Base-by-base conservation (phyloP, 2,329 filamentous ascomycete genomes). In the Blastomyces parvus region DNA sequence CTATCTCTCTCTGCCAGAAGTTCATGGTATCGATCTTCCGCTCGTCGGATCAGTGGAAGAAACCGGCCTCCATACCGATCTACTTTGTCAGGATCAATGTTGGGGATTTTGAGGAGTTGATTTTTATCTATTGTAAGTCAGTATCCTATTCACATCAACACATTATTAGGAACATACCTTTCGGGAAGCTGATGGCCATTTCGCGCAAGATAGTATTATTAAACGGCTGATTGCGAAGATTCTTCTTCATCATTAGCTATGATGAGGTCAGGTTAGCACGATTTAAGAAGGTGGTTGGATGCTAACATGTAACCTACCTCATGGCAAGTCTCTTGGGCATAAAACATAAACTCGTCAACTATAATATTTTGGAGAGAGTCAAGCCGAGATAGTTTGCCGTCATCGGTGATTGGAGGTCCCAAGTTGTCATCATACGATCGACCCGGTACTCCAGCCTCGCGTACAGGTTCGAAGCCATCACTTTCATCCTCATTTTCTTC, bases 131-230 rank as follows among this genome's bases (percentile, higher is more conserved):
- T 44, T 27, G 27, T 55, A 38, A 25, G 60, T 72, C 46, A 72
- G 63, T n/a, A 62, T 27, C 17, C 25, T 6, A 52, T 30, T 27
- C 30, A 52, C 27, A 14, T 56, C 33, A 42, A 22, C 8, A 8
- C 38, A 11, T 19, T 19, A 38, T 27, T 56, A 33, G 22, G 52
- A 17, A 25, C 64, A 72, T 69, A 78, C 76, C 70, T 72, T 73
- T 70, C 13, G 80, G 78, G 60, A 81, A 80, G 17, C 71, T 67
- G 46, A 81, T 79, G 55, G 75, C 80, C 74, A 82, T 81, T 63
- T 80, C 77, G 61, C 80, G 78, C 59, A 82, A 67, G 19, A 77
- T 72, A 36, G 72, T 72, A 65, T 81, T 79, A 13, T 78, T 73
- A 63, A 82, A 80, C 3, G 79, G 79, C 63, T 77, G 77, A 59